Evolutionary conservation across 1,284 basidiomycete genomes (phyloP).

Genomic region (Trichosporon sp.): DNA sequence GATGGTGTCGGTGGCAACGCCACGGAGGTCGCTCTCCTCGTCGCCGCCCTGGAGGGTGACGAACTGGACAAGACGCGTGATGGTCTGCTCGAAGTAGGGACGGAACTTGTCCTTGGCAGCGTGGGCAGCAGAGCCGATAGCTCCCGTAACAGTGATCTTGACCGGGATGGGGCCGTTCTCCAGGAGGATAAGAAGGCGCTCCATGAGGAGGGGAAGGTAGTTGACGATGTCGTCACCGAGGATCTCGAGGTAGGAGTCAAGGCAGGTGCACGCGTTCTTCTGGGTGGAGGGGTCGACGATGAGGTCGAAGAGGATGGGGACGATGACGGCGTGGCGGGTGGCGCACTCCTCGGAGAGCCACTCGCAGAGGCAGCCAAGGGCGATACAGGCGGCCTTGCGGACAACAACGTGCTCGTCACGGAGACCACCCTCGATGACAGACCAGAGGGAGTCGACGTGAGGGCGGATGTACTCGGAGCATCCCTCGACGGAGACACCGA

Average conservation of each 20-base stretch:
- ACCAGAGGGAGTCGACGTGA: constrained; percentile 89
- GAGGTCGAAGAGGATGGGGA: constrained; percentile 86
- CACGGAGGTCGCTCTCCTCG: constrained; percentile 82
- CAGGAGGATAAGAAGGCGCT: constrained; percentile 81
- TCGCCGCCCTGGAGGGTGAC: constrained; percentile 72
- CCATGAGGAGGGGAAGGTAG: constrained; percentile 94
- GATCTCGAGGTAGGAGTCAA: constrained; percentile 95
- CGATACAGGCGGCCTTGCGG: constrained; percentile 89
- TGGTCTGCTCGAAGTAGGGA: constrained; percentile 92
- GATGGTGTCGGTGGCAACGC: constrained; percentile 96
- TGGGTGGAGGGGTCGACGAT: constrained; percentile 86
- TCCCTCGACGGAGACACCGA: constrained; percentile 94
- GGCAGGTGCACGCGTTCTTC: constrained; percentile 86
- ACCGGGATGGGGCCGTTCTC: constrained; percentile 79
- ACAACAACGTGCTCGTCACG: constrained; percentile 78
- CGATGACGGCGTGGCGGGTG: constrained; percentile 72
- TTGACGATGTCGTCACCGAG: constrained; percentile 79
- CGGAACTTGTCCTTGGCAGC: constrained; percentile 90
- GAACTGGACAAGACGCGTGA: constrained; percentile 78
- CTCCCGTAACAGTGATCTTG: constrained; percentile 94
- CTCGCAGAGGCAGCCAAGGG: constrained; percentile 94
- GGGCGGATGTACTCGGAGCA: constrained; percentile 98
- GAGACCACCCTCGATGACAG: constrained; percentile 85
- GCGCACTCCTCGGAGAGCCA: constrained; percentile 95
- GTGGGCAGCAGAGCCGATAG: constrained; percentile 96